Base-by-base conservation (phyloP, 495 filamentous ascomycete genomes). In the Hypoxylon crocopeplum region DNA sequence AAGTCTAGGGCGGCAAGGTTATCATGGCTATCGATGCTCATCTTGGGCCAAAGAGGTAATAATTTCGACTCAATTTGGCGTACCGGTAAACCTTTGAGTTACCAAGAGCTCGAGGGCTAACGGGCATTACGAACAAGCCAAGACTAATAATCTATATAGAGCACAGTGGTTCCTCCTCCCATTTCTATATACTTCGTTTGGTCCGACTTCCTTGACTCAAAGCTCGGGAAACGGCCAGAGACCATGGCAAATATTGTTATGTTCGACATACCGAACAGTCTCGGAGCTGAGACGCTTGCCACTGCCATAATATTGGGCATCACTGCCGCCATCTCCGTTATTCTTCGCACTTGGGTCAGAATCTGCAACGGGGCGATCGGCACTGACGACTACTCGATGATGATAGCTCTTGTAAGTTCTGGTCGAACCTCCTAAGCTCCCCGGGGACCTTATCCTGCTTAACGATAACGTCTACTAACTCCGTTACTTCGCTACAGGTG, bases 381-480 rank as follows among this genome's bases (percentile, higher is more conserved):
- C 19, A 10, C 6, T n/a, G 59, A 63, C 29, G 59, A 63, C 15
- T 57, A 52, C 29, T 11, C 53, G 7, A 57, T 53, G 53, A 20
- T 48, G 8, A 46, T 63, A 37, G 41, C 19, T 7, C 15, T 48
- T 2, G 59, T 63, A 39, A 57, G 59, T 53, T 34, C 15, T 2
- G 2, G 3, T 7, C 17, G n/a, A n/a, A 5, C 7, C 24, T 21
- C n/a, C 27, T 24, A n/a, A 2, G 1, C 11, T 7, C 21, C 21
- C 2, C 7, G 13, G 7, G 15, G 13, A 17, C 16, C 5, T 7
- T 8, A 29, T 29, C 25, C 25, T 29, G 10, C 10, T 29, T 10
- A 29, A 29, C 10, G 25, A 29, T 29, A 29, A n/a, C n/a, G n/a
- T n/a, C n/a, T 48, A 41, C 42, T 38, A 38, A 29, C n/a, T 5